Conservation (phyloP, 2,329 filamentous ascomycete genomes). For the Hymenoscyphus occultus region DNA sequence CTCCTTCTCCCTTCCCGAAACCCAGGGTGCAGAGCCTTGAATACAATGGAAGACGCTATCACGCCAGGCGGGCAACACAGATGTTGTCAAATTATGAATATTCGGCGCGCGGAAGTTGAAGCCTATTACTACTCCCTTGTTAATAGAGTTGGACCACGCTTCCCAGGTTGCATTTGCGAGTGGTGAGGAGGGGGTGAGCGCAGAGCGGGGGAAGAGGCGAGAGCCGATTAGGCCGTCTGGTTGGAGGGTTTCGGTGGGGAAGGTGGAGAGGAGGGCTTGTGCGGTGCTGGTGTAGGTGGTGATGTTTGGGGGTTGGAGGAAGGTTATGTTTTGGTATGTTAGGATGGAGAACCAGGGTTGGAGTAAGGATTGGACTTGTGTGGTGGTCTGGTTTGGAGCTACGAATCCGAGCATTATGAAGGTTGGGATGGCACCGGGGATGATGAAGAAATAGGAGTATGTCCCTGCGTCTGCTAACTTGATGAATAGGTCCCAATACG, state of each 20-base stretch:
- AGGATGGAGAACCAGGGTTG: constrained; percentile 42
- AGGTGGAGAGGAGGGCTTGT: constrained; percentile 40
- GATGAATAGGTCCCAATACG: constrained; percentile 45
- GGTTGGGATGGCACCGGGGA: constrained; percentile 36
- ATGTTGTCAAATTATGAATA: neutral
- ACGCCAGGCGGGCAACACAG: constrained; percentile 12
- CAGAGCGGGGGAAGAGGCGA: constrained; percentile 9
- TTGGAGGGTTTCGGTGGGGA: constrained; percentile 39
- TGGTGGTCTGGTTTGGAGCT: constrained; percentile 35
- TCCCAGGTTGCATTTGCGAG: constrained; percentile 3
- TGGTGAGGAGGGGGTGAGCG: neutral
- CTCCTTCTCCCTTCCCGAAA: neutral
- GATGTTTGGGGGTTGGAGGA: constrained; percentile 18
- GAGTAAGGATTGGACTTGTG: constrained; percentile 33
- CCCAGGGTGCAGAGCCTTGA: neutral
- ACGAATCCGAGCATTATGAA: constrained; percentile 36
- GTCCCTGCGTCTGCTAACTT: constrained; percentile 39
- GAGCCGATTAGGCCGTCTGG: constrained; percentile 6
- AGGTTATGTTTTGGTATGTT: constrained; percentile 27
- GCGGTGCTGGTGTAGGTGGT: constrained; percentile 18
- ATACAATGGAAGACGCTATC: constrained; percentile 10
- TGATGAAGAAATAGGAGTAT: constrained; percentile 28
- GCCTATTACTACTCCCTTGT: neutral
- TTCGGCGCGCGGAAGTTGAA: constrained; percentile 14
- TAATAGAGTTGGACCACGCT: constrained; percentile 5